Conservation (phyloP, 2,329 filamentous ascomycete species). For the Diaporthe capsici region DNA sequence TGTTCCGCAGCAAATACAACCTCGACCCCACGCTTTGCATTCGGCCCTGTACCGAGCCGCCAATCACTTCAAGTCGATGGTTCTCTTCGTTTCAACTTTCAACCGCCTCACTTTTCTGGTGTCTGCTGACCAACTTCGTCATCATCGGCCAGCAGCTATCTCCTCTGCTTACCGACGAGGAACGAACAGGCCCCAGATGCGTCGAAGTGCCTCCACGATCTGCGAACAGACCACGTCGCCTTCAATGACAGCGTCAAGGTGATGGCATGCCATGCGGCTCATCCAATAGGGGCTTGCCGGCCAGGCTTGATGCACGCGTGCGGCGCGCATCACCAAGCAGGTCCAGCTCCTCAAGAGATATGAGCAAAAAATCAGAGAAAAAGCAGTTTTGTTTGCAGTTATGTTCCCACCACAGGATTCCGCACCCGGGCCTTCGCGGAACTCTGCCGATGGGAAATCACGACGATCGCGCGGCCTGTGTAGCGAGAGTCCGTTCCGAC, state of each 20-base stretch:
- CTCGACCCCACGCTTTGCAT: slow-evolving; percentile 23
- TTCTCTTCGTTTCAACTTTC: slow-evolving; percentile 7
- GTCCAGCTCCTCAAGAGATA: background rate
- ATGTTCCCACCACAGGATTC: slow-evolving; percentile 22
- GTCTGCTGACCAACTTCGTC: slow-evolving; percentile 39
- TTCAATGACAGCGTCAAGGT: background rate
- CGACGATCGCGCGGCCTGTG: slow-evolving; percentile 9
- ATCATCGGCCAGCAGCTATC: slow-evolving; percentile 26
- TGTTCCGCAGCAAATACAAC: slow-evolving; percentile 25
- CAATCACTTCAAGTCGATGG: slow-evolving; percentile 5
- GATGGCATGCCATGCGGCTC: background rate
- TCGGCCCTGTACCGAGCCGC: slow-evolving; percentile 34
- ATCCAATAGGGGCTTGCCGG: slow-evolving; percentile 15
- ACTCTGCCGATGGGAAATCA: slow-evolving; percentile 29
- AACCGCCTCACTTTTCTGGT: slow-evolving; percentile 38
- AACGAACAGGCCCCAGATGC: background rate
- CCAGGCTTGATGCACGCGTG: slow-evolving; percentile 23
- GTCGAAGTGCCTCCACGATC: slow-evolving; percentile 18
- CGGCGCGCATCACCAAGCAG: slow-evolving; percentile 13
- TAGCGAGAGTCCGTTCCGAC: slow-evolving; percentile 23
- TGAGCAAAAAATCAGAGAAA: slow-evolving; percentile 1
- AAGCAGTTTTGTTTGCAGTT: background rate
- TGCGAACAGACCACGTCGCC: slow-evolving; percentile 11
- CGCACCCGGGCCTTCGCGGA: slow-evolving; percentile 27
- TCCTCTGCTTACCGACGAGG: background rate